Conservation (phyloP, 2,329 filamentous ascomycete genomes). For the Pestalotiopsis sp. region DNA sequence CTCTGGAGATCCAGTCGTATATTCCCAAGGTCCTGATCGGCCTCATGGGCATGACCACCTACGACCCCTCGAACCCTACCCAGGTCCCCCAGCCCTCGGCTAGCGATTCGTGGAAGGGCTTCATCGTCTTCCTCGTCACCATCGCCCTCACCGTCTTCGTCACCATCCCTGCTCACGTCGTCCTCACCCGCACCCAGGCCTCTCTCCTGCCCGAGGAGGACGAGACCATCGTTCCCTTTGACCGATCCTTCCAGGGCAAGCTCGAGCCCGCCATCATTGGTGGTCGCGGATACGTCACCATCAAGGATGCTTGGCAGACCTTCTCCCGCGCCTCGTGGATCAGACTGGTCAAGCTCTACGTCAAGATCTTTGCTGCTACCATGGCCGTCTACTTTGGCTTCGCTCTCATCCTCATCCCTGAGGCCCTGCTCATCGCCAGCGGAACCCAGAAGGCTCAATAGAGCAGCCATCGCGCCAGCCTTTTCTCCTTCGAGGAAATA, state of each 20-base stretch:
- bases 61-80: constrained; percentile 36
- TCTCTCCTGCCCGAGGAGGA: constrained; percentile 80
- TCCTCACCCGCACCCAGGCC: constrained; percentile 81
- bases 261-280: constrained; percentile 74
- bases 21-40: constrained; percentile 48
- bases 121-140: constrained; percentile 44
- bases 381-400: constrained; percentile 48
- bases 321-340: constrained; percentile 73
- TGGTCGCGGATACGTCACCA: constrained; percentile 68
- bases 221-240: constrained; percentile 85
- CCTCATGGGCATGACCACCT: constrained; percentile 46
- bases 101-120: constrained; percentile 44
- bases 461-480: neutral
- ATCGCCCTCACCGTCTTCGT: constrained; percentile 59
- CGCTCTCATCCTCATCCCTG: constrained; percentile 47
- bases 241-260: constrained; percentile 79
- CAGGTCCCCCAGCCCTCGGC: constrained; percentile 37
- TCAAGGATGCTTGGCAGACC: constrained; percentile 76
- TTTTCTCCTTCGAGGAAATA: neutral
- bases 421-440: constrained; percentile 46
- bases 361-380: constrained; percentile 66
- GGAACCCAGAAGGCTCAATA: constrained; percentile 26
- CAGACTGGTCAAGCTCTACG: constrained; percentile 72
- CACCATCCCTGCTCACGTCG: constrained; percentile 73
- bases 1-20: constrained; percentile 49